Evolutionary conservation across 148 eudicot species (phyloP).

Genomic region (Camellia lanceoleosa): DNA sequence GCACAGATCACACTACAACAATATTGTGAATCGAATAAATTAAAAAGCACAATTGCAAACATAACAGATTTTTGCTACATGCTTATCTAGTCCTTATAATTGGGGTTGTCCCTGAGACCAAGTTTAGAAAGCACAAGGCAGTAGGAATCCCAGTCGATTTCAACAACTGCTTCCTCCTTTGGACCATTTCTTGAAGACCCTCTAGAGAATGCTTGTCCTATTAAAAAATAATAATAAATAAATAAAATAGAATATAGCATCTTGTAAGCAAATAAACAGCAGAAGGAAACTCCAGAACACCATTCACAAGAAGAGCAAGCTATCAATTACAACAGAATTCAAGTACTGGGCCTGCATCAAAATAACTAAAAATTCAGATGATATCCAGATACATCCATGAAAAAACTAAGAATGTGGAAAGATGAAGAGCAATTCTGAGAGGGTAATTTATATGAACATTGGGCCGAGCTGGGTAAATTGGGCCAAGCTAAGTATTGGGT

Average conservation of each 20-base stretch:
- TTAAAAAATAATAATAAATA: not conserved
- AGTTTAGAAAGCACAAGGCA: constrained; percentile 65
- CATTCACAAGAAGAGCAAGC: too few species aligned
- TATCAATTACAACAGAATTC: too few species aligned
- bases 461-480: too few species aligned
- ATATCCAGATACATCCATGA: too few species aligned
- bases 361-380: too few species aligned
- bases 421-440: too few species aligned
- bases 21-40: too few species aligned
- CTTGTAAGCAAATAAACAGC: not conserved
- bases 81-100: constrained; percentile 27
- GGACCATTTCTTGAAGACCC: constrained; percentile 65
- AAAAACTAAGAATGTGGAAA: too few species aligned
- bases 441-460: too few species aligned
- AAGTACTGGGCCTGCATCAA: too few species aligned
- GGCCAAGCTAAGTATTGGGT: too few species aligned
- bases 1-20: too few species aligned
- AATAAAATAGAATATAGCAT: not conserved
- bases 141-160: constrained; percentile 75
- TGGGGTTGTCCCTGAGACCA: constrained; percentile 61
- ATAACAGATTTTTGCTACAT: not conserved
- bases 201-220: constrained; percentile 73
- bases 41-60: not conserved
- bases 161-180: constrained; percentile 62
- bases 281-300: not conserved